phyloP scores from a whole-genome alignment of 345 rosid genomes.

The Anastatica hierochuntica region DNA sequence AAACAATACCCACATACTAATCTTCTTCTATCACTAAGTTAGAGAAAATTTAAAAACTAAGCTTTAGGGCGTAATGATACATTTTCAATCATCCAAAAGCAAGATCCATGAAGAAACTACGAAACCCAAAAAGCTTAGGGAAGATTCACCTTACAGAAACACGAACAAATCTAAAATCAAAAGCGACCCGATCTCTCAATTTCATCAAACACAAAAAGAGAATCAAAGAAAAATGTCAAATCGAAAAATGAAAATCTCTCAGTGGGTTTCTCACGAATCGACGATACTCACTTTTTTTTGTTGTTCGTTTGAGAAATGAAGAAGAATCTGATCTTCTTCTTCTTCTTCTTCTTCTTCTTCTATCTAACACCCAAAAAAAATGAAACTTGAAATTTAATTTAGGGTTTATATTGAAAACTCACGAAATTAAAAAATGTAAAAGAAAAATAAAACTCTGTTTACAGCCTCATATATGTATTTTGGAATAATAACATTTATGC shows the following conservation, averaged over 20 bases:
- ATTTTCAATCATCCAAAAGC: conserved; percentile 6
- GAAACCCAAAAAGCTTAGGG: neutral
- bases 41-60: too few relatives aligned
- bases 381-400: conserved; percentile 26
- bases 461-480: conserved; percentile 27
- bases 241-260: neutral
- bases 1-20: conserved; percentile 11
- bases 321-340: conserved; percentile 29
- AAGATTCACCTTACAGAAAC: conserved; percentile 6
- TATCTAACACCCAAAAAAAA: conserved; percentile 17
- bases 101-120: conserved; percentile 22
- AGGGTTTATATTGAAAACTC: conserved; percentile 26
- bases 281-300: conserved; percentile 17
- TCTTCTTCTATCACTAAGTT: conserved; percentile 9
- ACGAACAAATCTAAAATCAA: conserved; percentile 17
- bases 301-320: conserved; percentile 9
- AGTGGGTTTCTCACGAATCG: conserved; percentile 1
- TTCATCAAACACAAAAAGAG: conserved; percentile 10
- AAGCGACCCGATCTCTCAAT: conserved; percentile 24
- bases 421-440: neutral
- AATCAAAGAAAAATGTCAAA: neutral
- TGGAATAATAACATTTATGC: conserved; percentile 1
- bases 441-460: conserved; percentile 9
- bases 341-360: too few relatives aligned
- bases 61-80: too few relatives aligned